Percentiles rank a stretch among this genome's conserved stretches.
phyloP scores from a whole-genome alignment of 192 early-diverging fungal genomes.

The Lobulomyces angularis region DNA sequence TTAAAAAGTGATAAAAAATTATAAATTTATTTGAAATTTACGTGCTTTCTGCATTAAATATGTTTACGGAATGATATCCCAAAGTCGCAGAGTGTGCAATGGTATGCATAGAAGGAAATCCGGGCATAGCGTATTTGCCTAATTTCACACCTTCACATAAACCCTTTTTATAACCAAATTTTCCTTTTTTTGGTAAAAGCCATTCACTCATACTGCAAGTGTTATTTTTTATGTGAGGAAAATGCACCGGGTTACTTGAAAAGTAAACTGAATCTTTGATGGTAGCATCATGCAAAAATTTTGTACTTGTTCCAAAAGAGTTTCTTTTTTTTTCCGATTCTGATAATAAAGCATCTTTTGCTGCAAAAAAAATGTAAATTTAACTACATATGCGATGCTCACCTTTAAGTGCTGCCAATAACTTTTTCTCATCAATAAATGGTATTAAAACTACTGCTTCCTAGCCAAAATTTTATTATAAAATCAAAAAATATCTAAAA shows the following conservation, averaged over 20 bases:
- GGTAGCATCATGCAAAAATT: no score
- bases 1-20: not conserved
- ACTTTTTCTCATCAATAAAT: constrained; percentile 79
- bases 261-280: no score
- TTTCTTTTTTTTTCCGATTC: constrained; percentile 69
- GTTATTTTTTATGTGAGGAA: no score
- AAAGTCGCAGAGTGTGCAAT: constrained; percentile 55
- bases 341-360: constrained; percentile 50
- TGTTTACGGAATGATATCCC: constrained; percentile 66
- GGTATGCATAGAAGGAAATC: constrained; percentile 83
- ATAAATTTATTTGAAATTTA: constrained; percentile 10
- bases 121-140: constrained; percentile 31
- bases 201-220: not conserved
- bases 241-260: no score
- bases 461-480: not conserved
- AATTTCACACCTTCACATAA: constrained; percentile 5
- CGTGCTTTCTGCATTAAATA: constrained; percentile 70
- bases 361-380: constrained; percentile 8
- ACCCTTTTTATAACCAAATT: constrained; percentile 6
- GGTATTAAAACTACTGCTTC: constrained; percentile 81
- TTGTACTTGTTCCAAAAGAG: constrained; percentile 49
- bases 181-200: not conserved
- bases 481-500: not conserved
- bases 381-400: constrained; percentile 27
- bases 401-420: constrained; percentile 59